phyloP scores from a whole-genome alignment of 805 yeast genomes.

The Saturnispora gosingensis region DNA sequence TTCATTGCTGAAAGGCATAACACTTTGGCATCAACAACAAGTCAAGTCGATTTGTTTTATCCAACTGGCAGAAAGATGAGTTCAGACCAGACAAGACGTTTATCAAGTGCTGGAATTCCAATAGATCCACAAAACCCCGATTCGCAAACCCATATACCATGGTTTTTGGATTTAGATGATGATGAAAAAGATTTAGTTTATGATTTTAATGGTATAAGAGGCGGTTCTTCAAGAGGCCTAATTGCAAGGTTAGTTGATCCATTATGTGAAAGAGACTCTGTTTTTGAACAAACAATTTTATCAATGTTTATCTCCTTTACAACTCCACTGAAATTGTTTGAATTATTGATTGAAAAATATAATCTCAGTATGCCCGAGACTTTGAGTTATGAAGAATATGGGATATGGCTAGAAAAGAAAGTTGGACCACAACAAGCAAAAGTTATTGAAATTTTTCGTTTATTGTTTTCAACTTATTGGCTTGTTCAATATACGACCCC shows the following conservation, averaged over 20 bases:
- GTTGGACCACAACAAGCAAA: slow-evolving; percentile 57
- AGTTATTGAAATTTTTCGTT: slow-evolving; percentile 57
- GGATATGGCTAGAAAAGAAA: slow-evolving; percentile 64
- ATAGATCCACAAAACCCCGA: not conserved
- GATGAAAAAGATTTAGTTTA: slow-evolving; percentile 39
- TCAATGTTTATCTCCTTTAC: slow-evolving; percentile 70
- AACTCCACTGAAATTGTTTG: slow-evolving; percentile 53
- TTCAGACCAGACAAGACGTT: not conserved
- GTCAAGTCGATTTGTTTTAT: slow-evolving; percentile 27
- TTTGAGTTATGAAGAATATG: slow-evolving; percentile 70
- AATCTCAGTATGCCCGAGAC: slow-evolving; percentile 80
- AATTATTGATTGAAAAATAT: slow-evolving; percentile 53
- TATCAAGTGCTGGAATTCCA: not conserved
- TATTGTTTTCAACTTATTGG: slow-evolving; percentile 66
- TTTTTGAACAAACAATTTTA: slow-evolving; percentile 60
- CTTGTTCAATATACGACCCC: slow-evolving; percentile 46
- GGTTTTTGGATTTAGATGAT: slow-evolving; percentile 65
- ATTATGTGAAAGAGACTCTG: slow-evolving; percentile 44
- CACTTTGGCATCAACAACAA: slow-evolving; percentile 23
- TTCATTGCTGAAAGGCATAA: slow-evolving; percentile 38
- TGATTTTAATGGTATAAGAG: slow-evolving; percentile 69
- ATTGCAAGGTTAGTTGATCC: slow-evolving; percentile 77
- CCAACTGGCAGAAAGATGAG: slow-evolving; percentile 2
- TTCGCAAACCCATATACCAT: slow-evolving; percentile 33
- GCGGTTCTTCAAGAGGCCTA: slow-evolving; percentile 73